Base-by-base conservation (phyloP, 106 monocot species). In the Allium fistulosum region DNA sequence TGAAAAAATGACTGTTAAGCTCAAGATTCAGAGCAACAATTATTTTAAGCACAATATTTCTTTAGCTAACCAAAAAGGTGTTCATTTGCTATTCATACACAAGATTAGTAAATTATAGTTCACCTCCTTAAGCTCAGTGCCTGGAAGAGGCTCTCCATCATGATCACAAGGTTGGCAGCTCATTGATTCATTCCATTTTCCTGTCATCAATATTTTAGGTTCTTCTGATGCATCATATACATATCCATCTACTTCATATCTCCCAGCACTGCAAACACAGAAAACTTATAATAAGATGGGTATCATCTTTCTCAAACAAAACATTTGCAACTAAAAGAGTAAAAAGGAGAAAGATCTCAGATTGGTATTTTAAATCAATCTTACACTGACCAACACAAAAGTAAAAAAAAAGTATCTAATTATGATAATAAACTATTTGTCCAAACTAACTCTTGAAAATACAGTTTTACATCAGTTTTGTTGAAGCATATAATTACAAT, bases 161-260 rank as follows among this genome's bases (percentile, higher is more conserved):
- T 63, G 51, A 61, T 99, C 97, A 76, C 97, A 99, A 12, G 92
- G 92, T 71, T 99, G 97, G 65, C 77, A 99, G 62, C 87, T 89
- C 87, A 99, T 80, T 2, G 83, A 87, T 57, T 92, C 73, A 62
- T 92, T 99, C 92, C 92, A 99, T 72, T 99, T 99, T 13, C 97
- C 97, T 58, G 97, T 90, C 75, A 99, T 84, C 62, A 99, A 48
- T 57, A 99, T 75, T 70, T 90, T 89, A 12, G 97, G 97, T 79
- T 99, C 92, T 67, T 99, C 97, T 22, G 55, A 68, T 55, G 97
- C 71, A 80, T 82, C 80, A 75, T 99, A 99, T 26, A 92, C 92
- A 74, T 90, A 99, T 27, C 97, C 97, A 80, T 99, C 97, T 16
- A 99, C 85, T 79, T 99, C 97, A 67, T 92, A 92, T 46, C 97